These are phyloP conservation scores for Diaporthe batatas DNA, from an alignment of 2,329 filamentous ascomycete genomes.

Conservation along the genomic window DNA sequence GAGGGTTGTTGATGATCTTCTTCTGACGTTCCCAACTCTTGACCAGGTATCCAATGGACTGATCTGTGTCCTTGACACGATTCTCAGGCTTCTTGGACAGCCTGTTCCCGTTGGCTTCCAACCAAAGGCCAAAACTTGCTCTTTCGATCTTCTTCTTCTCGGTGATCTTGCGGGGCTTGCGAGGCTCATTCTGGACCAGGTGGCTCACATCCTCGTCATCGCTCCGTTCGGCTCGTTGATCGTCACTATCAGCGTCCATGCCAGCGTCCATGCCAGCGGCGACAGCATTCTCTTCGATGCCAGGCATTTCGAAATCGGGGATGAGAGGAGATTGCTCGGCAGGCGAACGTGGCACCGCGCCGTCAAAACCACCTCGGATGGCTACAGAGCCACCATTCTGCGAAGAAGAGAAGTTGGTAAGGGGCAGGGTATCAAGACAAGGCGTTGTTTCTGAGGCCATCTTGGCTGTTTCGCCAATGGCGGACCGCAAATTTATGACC, in stretches of 20 bases:
- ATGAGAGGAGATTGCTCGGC: not conserved
- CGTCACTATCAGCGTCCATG: constrained; percentile 16
- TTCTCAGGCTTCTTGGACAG: constrained; percentile 52
- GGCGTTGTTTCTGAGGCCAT: not conserved
- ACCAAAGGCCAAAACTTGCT: constrained; percentile 62
- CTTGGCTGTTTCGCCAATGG: not conserved
- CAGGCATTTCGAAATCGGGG: not conserved
- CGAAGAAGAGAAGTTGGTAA: not conserved
- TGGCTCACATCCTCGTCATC: constrained; percentile 47
- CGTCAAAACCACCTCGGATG: not conserved
- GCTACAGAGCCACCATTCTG: not conserved
- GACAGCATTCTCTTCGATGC: constrained; percentile 7
- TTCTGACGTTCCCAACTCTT: constrained; percentile 55
- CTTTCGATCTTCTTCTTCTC: constrained; percentile 65
- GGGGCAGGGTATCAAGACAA: not conserved
- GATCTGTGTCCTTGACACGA: constrained; percentile 46
- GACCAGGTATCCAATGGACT: constrained; percentile 52
- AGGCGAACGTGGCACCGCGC: not conserved
- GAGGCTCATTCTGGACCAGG: constrained; percentile 47
- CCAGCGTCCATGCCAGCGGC: constrained; percentile 39
- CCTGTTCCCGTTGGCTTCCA: constrained; percentile 53
- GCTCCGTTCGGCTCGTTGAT: constrained; percentile 37
- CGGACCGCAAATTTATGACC: not conserved
- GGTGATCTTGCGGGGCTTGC: constrained; percentile 55
- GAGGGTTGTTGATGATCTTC: constrained; percentile 80